These are phyloP conservation scores for Aspergillus sp. DNA, from an alignment of 2,329 filamentous ascomycete genomes.

Conservation along the genomic window DNA sequence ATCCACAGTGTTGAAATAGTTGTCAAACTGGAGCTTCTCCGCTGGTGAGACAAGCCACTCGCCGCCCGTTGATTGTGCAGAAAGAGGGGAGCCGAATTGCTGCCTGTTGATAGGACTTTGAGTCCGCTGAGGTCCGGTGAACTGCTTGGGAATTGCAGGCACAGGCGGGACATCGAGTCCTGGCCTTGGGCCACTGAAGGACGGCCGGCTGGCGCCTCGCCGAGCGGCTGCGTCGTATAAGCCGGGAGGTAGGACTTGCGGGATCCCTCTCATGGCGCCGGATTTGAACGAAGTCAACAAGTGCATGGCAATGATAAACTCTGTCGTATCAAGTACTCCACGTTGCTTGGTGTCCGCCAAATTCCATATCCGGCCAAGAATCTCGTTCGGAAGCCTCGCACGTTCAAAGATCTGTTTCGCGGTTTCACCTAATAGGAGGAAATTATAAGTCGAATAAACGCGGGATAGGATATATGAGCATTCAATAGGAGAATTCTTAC, in stretches of 20 bases:
- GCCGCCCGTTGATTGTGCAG: slow-evolving; percentile 56
- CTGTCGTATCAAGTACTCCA: slow-evolving; percentile 79
- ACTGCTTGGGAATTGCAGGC: slow-evolving; percentile 75
- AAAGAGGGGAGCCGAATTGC: slow-evolving; percentile 51
- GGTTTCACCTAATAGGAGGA: slow-evolving; percentile 61
- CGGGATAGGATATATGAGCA: not conserved
- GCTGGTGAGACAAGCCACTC: slow-evolving; percentile 82
- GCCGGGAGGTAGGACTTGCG: slow-evolving; percentile 75
- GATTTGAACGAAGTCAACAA: slow-evolving; percentile 88
- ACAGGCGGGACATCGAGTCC: slow-evolving; percentile 54
- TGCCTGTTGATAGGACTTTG: slow-evolving; percentile 58
- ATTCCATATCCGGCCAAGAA: slow-evolving; percentile 93
- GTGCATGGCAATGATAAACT: slow-evolving; percentile 99
- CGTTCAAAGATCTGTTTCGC: slow-evolving; percentile 96
- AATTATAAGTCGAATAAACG: slow-evolving; percentile 12
- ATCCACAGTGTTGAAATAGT: slow-evolving; percentile 81
- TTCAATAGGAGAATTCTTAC: slow-evolving; percentile 32
- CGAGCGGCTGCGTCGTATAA: slow-evolving; percentile 88
- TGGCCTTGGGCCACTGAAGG: slow-evolving; percentile 51
- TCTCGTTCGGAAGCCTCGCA: slow-evolving; percentile 83
- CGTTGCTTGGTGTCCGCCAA: slow-evolving; percentile 91
- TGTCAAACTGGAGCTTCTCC: slow-evolving; percentile 86
- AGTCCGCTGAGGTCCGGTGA: slow-evolving; percentile 62
- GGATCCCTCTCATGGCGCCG: slow-evolving; percentile 74
- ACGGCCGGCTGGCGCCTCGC: slow-evolving; percentile 54